These are phyloP conservation scores for Peterozyma toletana DNA, from an alignment of 805 yeast species.

Conservation along the genomic window DNA sequence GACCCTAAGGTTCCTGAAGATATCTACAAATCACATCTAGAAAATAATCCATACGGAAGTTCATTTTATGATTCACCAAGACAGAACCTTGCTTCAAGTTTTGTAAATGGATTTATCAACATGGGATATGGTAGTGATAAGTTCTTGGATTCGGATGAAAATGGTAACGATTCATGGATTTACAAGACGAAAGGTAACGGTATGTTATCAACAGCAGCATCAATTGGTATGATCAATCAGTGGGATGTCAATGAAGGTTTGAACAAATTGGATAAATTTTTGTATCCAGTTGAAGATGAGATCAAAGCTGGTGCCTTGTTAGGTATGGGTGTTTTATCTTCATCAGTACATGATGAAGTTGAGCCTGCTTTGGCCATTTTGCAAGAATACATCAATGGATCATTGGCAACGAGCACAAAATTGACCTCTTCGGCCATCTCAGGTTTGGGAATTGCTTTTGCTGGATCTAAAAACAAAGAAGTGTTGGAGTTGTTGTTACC, in stretches of 20 bases:
- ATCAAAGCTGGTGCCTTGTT: conserved; percentile 94
- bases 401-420: conserved; percentile 52
- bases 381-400: conserved; percentile 52
- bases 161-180: conserved; percentile 72
- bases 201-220: conserved; percentile 86
- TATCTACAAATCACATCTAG: conserved; percentile 85
- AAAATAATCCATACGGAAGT: conserved; percentile 46
- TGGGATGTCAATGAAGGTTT: conserved; percentile 91
- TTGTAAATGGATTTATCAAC: conserved; percentile 86
- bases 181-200: conserved; percentile 90
- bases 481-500: conserved; percentile 74
- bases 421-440: conserved; percentile 77
- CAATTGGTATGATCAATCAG: conserved; percentile 80
- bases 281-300: conserved; percentile 79
- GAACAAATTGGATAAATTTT: conserved; percentile 80
- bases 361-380: conserved; percentile 86
- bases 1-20: conserved; percentile 95
- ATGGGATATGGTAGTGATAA: conserved; percentile 89
- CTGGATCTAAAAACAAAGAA: conserved; percentile 88
- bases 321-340: conserved; percentile 88
- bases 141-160: conserved; percentile 61
- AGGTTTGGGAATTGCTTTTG: conserved; percentile 91
- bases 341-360: conserved; percentile 93
- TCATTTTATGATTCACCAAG: conserved; percentile 80
- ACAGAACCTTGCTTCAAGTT: conserved; percentile 91